A percentile compares a stretch with the other conserved stretches of the same genome.
Conservation (phyloP, 495 filamentous ascomycete species). For the Pyrenula aspistea region DNA sequence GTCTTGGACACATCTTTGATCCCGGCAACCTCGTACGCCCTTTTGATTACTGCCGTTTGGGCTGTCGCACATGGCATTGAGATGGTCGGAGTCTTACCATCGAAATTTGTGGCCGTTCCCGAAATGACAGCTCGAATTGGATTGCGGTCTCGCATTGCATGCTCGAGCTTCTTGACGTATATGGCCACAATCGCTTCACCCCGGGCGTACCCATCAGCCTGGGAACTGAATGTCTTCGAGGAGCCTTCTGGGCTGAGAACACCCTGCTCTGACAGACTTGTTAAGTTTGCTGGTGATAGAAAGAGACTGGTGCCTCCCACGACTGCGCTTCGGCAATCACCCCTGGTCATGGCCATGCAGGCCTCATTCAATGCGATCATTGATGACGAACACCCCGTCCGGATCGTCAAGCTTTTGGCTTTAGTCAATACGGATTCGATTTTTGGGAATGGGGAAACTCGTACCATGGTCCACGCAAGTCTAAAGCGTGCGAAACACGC, state of each 20-base stretch:
- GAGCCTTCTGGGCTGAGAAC: conserved; percentile 25
- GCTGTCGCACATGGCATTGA: conserved; percentile 18
- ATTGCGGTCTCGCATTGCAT: conserved; percentile 20
- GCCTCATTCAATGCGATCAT: conserved; percentile 20
- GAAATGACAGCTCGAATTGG: conserved; percentile 17
- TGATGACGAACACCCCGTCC: conserved; percentile 26
- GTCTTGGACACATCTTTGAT: conserved; percentile 10
- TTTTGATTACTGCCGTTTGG: conserved; percentile 11
- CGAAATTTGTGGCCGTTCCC: conserved; percentile 17
- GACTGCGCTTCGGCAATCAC: conserved; percentile 24
- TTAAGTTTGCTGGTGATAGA: conserved; percentile 18
- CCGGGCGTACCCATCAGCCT: conserved; percentile 27
- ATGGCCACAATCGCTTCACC: conserved; percentile 20
- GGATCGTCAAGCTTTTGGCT: conserved; percentile 11
- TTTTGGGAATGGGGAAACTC: neutral
- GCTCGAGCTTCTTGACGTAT: conserved; percentile 19
- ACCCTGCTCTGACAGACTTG: conserved; percentile 18
- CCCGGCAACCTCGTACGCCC: conserved; percentile 10
- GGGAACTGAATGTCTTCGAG: conserved; percentile 29
- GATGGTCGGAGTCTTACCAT: conserved; percentile 21
- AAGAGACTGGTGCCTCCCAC: conserved; percentile 28
- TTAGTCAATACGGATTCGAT: too few species aligned
- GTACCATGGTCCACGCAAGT: conserved; percentile 15
- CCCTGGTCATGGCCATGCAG: conserved; percentile 20
- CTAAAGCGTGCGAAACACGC: conserved; percentile 18